Evolutionary conservation across 768 basidiomycete genomes (phyloP), one percentile per base, ranked within the genome.

Genomic region (Suillus variegatus): DNA sequence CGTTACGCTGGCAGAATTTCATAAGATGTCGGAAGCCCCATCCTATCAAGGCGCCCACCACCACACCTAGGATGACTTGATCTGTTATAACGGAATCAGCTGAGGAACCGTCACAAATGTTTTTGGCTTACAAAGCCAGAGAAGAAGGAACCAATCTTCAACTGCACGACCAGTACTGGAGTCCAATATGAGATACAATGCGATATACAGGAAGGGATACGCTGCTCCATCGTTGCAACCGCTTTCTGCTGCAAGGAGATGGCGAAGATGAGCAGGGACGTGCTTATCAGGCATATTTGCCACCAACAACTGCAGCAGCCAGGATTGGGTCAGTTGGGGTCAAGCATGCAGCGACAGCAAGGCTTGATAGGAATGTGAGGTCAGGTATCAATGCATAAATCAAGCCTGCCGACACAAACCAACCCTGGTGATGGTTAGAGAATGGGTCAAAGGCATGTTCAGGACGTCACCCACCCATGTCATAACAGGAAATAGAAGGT

Each of bases 281-380:
- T 98, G 97, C 75, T 98, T 97, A 76, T 98, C 93, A n/a, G 3
- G 97, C 97, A 80, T 94, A 99, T 80, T 93, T 96, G 40, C 97
- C 97, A 72, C 97, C 97, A 13, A 94, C 87, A 41, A 94, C 95
- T 10, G 76, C 75, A 41, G 75, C 75, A 40, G 75, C 75, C 22
- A 76, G 72, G 61, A 76, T 76, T 6, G 75, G 75, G n/a, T 76
- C 75, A 14, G 97, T 99, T 1, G 94, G 94, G 0, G 95, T 97
- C 43, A 96, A 86, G 76, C 93, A 95, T 0, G 97, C 95, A 20
- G 93, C 95, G 62, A 98, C 88, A 58, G 92, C 94, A 67, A 99
- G 84, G 61, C 91, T 88, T 7, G 94, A 92, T 44, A 98, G 85
- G 81, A 98, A 98, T 74, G 86, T 88, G 74, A 99, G 86, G 2